Evolutionary conservation across 192 early-diverging fungal species (phyloP).

Genomic region (Backusella liffmaniae): DNA sequence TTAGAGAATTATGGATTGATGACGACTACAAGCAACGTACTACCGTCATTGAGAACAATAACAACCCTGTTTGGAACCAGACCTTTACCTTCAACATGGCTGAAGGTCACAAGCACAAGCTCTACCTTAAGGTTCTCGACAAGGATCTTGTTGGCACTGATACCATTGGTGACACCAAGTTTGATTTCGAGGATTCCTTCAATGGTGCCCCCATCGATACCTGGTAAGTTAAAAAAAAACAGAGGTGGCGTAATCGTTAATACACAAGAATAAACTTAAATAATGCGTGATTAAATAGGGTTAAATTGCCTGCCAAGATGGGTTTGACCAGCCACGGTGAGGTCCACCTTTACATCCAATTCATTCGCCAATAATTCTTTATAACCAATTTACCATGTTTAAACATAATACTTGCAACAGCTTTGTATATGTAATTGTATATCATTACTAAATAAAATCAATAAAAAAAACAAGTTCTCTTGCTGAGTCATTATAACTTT

Average conservation of each 20-base stretch:
- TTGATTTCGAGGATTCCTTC: constrained; percentile 14
- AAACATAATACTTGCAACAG: background rate
- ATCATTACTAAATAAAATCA: background rate
- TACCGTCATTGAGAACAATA: background rate
- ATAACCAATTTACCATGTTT: background rate
- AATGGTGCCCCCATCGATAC: constrained; percentile 6
- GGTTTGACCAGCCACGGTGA: constrained; percentile 20
- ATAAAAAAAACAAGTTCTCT: background rate
- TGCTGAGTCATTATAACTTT: no score
- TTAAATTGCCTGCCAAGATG: constrained; percentile 25
- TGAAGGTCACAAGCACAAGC: constrained; percentile 3
- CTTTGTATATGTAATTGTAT: background rate
- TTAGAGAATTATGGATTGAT: constrained; percentile 26
- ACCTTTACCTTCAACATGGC: constrained; percentile 28
- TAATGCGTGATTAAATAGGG: background rate
- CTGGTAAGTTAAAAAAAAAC: constrained; percentile 6
- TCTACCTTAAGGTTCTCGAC: constrained; percentile 28
- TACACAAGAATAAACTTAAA: background rate
- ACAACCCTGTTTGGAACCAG: constrained; percentile 34
- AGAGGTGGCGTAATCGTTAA: background rate
- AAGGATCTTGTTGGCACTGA: constrained; percentile 22
- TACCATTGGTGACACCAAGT: constrained; percentile 18
- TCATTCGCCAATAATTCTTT: background rate
- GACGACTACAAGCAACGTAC: constrained; percentile 34
- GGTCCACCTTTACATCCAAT: constrained; percentile 16